Conservation (phyloP, 495 filamentous ascomycete genomes). For the Friedmanniomyces simplex region DNA sequence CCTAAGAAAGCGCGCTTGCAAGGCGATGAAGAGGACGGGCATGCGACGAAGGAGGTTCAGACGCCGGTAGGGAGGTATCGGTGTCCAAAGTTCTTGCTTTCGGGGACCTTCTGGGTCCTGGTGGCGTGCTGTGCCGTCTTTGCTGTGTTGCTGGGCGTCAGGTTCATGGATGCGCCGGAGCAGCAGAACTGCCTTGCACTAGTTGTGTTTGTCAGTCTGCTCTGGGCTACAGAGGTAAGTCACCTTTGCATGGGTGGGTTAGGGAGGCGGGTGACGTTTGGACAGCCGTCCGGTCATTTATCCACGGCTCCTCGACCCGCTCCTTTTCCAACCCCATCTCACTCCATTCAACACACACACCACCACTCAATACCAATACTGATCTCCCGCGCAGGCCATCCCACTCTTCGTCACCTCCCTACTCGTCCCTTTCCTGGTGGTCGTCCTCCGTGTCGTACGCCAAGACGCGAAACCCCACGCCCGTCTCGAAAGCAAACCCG, state of each 20-base stretch:
- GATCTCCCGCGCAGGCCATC: constrained; percentile 52
- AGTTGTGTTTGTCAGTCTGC: constrained; percentile 81
- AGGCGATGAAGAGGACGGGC: constrained; percentile 59
- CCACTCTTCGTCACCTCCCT: constrained; percentile 95
- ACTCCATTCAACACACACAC: too few relatives aligned
- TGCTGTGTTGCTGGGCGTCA: constrained; percentile 54
- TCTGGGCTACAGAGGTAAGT: constrained; percentile 92
- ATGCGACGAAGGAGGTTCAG: constrained; percentile 50
- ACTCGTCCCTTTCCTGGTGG: constrained; percentile 84
- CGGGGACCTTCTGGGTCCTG: constrained; percentile 68
- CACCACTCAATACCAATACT: background rate
- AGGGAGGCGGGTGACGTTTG: too few relatives aligned
- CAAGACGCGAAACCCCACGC: constrained; percentile 57
- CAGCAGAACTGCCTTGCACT: constrained; percentile 95
- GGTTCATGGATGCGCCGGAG: constrained; percentile 71
- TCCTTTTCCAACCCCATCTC: too few relatives aligned
- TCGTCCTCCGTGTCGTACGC: constrained; percentile 74
- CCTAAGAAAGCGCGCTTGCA: constrained; percentile 61
- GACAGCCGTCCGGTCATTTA: too few relatives aligned
- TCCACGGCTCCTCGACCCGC: too few relatives aligned
- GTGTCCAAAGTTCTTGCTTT: constrained; percentile 74
- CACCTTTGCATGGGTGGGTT: background rate
- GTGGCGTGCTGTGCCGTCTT: constrained; percentile 63
- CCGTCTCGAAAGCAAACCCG: constrained; percentile 61
- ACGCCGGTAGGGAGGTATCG: constrained; percentile 73